Evolutionary conservation across 257 asterid genomes (phyloP).

Genomic region (Leonotis leonurus): DNA sequence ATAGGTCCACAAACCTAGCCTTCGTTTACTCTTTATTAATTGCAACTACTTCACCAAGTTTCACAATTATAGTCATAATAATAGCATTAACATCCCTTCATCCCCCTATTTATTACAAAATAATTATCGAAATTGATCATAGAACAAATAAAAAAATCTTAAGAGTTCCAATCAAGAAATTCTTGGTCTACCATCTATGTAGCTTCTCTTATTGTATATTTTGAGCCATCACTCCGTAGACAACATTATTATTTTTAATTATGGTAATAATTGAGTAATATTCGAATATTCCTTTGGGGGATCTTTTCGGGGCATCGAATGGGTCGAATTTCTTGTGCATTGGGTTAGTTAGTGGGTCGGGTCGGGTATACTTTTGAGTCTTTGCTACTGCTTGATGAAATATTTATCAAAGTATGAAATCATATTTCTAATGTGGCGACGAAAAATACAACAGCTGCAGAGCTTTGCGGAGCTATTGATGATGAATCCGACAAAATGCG

Average conservation of each 20-base stretch:
- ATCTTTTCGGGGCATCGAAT: neutral
- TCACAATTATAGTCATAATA: neutral
- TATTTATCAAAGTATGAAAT: neutral
- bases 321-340: neutral
- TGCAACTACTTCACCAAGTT: conserved; percentile 1
- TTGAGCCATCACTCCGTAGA: neutral
- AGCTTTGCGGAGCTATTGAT: conserved; percentile 13
- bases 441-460: conserved; percentile 18
- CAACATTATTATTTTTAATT: neutral
- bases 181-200: too few species aligned
- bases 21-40: neutral
- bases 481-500: conserved; percentile 15
- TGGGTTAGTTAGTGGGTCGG: conserved; percentile 5
- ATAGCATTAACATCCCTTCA: neutral
- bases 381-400: too few species aligned
- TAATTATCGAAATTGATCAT: neutral
- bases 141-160: neutral
- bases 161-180: neutral
- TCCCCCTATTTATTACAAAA: neutral
- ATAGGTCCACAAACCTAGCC: conserved; percentile 8
- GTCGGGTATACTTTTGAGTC: neutral
- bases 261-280: neutral
- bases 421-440: neutral
- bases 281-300: conserved; percentile 25
- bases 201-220: neutral